Percentiles rank a stretch among this genome's conserved stretches.
phyloP scores from a whole-genome alignment of 176 grass and related monocot species.

The Ananas comosus region DNA sequence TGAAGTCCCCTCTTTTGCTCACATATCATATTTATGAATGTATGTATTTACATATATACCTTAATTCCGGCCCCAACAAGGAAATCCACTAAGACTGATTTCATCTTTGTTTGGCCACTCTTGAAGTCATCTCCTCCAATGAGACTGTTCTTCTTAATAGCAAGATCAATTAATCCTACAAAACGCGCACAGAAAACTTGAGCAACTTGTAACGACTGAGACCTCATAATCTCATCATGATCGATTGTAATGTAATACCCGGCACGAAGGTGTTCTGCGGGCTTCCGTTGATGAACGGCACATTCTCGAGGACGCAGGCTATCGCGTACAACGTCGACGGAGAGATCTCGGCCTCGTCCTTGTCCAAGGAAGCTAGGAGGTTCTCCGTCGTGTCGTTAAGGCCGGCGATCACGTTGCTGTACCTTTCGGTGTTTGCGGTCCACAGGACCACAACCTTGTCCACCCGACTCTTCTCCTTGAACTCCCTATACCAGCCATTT shows the following conservation, averaged over 20 bases:
- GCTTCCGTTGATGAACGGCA: slow-evolving; percentile 93
- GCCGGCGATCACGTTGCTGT: slow-evolving; percentile 62
- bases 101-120: slow-evolving; percentile 98
- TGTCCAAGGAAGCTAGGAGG: slow-evolving; percentile 67
- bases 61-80: slow-evolving; percentile 97
- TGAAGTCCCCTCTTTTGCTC: background rate
- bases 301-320: slow-evolving; percentile 73
- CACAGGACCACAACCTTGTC: slow-evolving; percentile 91
- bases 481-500: slow-evolving; percentile 34
- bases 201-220: slow-evolving; percentile 1
- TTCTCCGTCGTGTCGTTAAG: slow-evolving; percentile 86
- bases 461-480: slow-evolving; percentile 88
- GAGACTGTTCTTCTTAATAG: slow-evolving; percentile 72
- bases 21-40: background rate
- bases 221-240: background rate
- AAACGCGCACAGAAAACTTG: slow-evolving; percentile 2
- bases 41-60: slow-evolving; percentile 22
- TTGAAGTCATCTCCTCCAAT: slow-evolving; percentile 99
- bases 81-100: slow-evolving; percentile 95
- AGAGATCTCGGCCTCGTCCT: slow-evolving; percentile 70
- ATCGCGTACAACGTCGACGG: slow-evolving; percentile 77
- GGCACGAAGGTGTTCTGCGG: slow-evolving; percentile 98
- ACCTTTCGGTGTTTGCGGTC: slow-evolving; percentile 96
- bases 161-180: slow-evolving; percentile 85
- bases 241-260: slow-evolving; percentile 30